phyloP scores from a whole-genome alignment of 106 monocot genomes.

The Iris macrosiphon region DNA sequence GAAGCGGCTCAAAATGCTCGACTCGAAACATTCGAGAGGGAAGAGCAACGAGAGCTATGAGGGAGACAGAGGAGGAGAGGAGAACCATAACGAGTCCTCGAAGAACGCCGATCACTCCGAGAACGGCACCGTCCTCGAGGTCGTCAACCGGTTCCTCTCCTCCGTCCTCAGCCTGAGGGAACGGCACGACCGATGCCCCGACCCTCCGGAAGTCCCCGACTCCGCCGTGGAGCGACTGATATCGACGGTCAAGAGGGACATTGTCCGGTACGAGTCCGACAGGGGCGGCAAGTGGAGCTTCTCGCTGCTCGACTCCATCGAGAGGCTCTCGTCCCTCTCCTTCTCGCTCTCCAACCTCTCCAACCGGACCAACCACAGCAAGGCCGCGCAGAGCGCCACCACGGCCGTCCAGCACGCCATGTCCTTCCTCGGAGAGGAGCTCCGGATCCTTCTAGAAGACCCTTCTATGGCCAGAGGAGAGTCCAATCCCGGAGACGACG shows the following conservation, averaged over 20 bases:
- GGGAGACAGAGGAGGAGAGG: neutral
- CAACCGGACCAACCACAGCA: neutral
- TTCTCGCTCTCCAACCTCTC: neutral
- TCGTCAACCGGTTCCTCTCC: constrained; percentile 4
- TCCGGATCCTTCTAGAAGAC: constrained; percentile 24
- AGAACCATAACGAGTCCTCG: neutral
- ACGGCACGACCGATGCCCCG: neutral
- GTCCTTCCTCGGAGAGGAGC: constrained; percentile 5
- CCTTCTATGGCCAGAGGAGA: constrained; percentile 3
- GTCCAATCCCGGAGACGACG: too few relatives aligned
- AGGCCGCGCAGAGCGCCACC: neutral
- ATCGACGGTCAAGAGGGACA: neutral
- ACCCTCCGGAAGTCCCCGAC: neutral
- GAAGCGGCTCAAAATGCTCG: neutral
- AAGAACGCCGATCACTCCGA: neutral
- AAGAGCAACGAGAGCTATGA: too few relatives aligned
- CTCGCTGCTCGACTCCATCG: neutral
- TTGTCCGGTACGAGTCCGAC: neutral
- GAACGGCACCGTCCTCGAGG: neutral
- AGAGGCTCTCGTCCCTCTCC: neutral
- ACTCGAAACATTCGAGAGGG: neutral
- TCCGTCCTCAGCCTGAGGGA: neutral
- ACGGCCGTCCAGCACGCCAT: neutral
- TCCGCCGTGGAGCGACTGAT: neutral
- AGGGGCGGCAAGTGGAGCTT: neutral